Evolutionary conservation across 352 stramenopile species (phyloP).

Genomic region (Aphanomyces euteiches): DNA sequence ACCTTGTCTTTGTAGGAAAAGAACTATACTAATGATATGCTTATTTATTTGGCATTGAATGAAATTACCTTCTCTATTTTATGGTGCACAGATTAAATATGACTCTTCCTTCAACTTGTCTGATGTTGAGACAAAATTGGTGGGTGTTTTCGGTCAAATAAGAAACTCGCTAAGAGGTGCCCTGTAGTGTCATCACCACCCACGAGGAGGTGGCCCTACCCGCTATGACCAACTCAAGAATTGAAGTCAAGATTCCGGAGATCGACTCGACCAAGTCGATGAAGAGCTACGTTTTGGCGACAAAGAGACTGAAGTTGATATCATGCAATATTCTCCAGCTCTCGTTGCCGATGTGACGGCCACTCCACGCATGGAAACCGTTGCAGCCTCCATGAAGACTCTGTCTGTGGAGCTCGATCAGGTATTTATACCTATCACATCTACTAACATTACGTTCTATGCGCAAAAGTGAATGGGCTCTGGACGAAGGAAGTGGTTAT

Average conservation of each 20-base stretch:
- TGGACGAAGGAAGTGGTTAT: not conserved
- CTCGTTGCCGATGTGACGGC: not conserved
- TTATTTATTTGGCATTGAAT: too few relatives aligned
- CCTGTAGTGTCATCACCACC: not conserved
- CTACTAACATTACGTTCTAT: not conserved
- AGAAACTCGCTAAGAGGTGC: not conserved
- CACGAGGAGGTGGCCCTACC: not conserved
- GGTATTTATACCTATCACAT: not conserved
- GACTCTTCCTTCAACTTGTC: too few relatives aligned
- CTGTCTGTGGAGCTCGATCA: not conserved
- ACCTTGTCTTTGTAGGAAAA: not conserved
- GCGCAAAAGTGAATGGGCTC: not conserved
- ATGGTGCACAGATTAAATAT: too few relatives aligned
- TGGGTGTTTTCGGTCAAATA: too few relatives aligned
- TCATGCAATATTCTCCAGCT: not conserved
- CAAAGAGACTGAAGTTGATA: not conserved
- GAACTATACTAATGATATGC: too few relatives aligned
- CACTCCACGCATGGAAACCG: not conserved
- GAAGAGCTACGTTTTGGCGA: not conserved
- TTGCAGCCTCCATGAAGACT: not conserved
- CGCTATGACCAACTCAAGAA: not conserved
- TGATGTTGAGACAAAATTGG: too few relatives aligned
- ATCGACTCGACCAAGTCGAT: not conserved
- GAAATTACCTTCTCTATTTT: too few relatives aligned
- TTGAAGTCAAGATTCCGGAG: not conserved